phyloP scores from a whole-genome alignment of 2,329 filamentous ascomycete genomes.

The Talaromyces marneffei region DNA sequence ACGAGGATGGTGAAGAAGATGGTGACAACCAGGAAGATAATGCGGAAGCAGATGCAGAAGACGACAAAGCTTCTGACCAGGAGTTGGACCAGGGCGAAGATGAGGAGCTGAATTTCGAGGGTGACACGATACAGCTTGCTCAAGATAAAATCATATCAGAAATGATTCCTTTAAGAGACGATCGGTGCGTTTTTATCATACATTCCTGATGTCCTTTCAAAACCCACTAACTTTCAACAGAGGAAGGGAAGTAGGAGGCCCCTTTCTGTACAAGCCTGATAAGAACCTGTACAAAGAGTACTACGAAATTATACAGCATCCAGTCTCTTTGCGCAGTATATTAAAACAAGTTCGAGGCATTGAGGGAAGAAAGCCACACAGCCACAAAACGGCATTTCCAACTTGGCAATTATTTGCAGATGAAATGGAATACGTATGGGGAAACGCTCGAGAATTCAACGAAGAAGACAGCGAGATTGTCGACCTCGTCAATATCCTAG shows the following conservation, averaged over 20 bases:
- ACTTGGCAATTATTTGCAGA: conserved; percentile 78
- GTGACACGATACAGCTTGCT: conserved; percentile 72
- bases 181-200: conserved; percentile 3
- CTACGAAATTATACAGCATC: conserved; percentile 75
- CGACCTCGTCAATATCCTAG: conserved; percentile 67
- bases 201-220: background rate
- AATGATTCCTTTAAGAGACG: conserved; percentile 39
- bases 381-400: conserved; percentile 63
- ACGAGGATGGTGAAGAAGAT: conserved; percentile 16
- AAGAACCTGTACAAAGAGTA: conserved; percentile 71
- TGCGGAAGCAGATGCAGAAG: conserved; percentile 25
- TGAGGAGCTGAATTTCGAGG: conserved; percentile 59
- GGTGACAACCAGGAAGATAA: conserved; percentile 17
- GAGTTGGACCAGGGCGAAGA: conserved; percentile 47
- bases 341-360: conserved; percentile 71
- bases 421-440: conserved; percentile 75
- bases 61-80: conserved; percentile 12
- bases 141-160: conserved; percentile 81
- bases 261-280: conserved; percentile 73
- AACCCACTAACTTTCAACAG: conserved; percentile 23
- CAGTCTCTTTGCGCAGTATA: conserved; percentile 69
- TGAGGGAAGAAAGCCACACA: conserved; percentile 59
- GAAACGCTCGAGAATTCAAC: conserved; percentile 83
- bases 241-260: conserved; percentile 64
- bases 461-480: conserved; percentile 86